phyloP scores from a whole-genome alignment of 1,139 yeast genomes.

The Pichia sp. region DNA sequence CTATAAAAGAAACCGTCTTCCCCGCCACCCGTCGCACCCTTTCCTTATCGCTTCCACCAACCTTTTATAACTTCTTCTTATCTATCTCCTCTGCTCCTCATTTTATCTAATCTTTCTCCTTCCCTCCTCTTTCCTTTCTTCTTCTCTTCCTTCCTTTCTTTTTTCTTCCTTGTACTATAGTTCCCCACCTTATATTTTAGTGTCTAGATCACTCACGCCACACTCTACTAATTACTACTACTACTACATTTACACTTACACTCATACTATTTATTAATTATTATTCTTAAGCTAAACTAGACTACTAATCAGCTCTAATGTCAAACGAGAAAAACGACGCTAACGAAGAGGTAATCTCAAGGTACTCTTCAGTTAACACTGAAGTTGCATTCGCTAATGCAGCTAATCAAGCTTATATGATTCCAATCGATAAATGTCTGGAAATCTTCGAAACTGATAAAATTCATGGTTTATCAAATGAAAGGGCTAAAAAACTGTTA shows the following conservation, averaged over 20 bases:
- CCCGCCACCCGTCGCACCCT: not conserved
- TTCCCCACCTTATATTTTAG: no score
- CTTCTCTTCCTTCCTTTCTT: not conserved
- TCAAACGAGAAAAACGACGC: conserved; percentile 10
- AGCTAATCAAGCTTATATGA: conserved; percentile 27
- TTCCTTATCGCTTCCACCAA: not conserved
- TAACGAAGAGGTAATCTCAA: conserved; percentile 10
- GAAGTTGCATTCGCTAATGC: conserved; percentile 5
- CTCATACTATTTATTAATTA: no score
- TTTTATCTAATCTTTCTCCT: not conserved
- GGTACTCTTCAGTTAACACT: conserved; percentile 9
- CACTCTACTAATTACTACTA: no score
- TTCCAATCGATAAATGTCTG: conserved; percentile 32
- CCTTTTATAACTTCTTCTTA: not conserved
- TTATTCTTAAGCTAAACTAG: not conserved
- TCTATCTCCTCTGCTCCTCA: not conserved
- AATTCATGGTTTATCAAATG: conserved; percentile 41
- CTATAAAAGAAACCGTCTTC: no score
- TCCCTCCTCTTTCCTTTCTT: not conserved
- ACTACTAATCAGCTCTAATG: no score
- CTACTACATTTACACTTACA: no score
- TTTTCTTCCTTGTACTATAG: no score
- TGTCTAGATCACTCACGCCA: no score
- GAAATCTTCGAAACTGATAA: conserved; percentile 34
- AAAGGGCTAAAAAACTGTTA: conserved; percentile 32